Percentiles rank a stretch among this genome's conserved stretches.
Evolutionary conservation across 257 asterid genomes (phyloP).

Genomic region (Verbena officinalis): DNA sequence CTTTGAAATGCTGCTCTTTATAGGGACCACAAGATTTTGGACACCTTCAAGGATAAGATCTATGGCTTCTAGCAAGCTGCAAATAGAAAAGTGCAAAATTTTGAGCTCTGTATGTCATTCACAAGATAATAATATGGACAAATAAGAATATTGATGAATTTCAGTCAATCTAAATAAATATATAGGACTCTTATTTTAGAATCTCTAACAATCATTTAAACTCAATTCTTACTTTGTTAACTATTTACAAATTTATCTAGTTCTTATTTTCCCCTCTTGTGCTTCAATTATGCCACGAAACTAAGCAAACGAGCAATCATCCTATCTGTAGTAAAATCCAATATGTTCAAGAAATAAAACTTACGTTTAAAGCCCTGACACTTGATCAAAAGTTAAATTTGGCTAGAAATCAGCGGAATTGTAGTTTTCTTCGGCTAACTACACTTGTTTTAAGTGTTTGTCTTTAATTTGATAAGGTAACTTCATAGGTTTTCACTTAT

Average conservation of each 20-base stretch:
- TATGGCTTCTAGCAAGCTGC: slow-evolving; percentile 78
- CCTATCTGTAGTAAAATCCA: not conserved
- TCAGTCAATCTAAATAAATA: not conserved
- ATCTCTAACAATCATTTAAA: not conserved
- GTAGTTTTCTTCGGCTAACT: no score
- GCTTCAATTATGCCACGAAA: not conserved
- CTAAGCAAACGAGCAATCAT: not conserved
- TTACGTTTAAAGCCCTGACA: not conserved
- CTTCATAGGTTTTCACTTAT: no score
- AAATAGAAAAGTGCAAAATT: not conserved
- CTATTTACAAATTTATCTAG: not conserved
- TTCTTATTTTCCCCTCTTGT: not conserved
- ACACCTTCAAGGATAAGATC: slow-evolving; percentile 74
- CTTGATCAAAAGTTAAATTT: not conserved
- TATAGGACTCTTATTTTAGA: not conserved
- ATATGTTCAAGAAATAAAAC: not conserved
- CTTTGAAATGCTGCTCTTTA: slow-evolving; percentile 35
- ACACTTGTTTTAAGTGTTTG: no score
- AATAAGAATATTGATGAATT: not conserved
- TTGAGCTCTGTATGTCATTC: not conserved
- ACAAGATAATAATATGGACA: not conserved
- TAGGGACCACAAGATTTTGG: slow-evolving; percentile 56
- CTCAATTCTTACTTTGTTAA: not conserved
- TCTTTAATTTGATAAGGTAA: no score
- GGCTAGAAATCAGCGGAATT: no score